Evolutionary conservation across 73 alveolate species (phyloP), one percentile per base, ranked within the genome.

Genomic region (Blepharisma stoltei): DNA sequence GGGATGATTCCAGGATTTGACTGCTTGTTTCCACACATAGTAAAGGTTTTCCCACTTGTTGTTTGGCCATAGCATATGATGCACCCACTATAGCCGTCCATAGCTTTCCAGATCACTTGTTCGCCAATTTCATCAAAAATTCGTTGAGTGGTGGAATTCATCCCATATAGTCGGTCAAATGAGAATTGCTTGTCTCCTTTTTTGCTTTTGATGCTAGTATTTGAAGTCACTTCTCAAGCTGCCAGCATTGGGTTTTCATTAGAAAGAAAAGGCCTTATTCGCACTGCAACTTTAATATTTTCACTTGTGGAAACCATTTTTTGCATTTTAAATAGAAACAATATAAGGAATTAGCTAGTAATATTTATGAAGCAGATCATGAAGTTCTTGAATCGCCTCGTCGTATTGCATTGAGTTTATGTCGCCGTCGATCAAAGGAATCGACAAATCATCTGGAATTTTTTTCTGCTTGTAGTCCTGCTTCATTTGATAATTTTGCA

Each of bases 11-110:
- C 90, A 6, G 90, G 90, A 6, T 11, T 21, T 41, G 71, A 54
- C 21, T 83, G 80, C 60, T 79, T 78, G 27, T 83, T 83, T 1
- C 99, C 99, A 88, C 90, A 95, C 99, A 95, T 95, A 6, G 98
- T 91, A 75, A 45, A 93, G 27, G 99, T 95, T 89, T 95, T 95
- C 8, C 99, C 99, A 85, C 95, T 81, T n/a, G 98, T 98, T 18
- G 99, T 95, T 76, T 95, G 91, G 9, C 99, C 99, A 80, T 95
- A 95, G 41, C 95, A 97, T 67, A 95, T 92, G 1, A 95, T 78
- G 25, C 98, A 93, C 18, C 95, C 94, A 78, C 93, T 95, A 77
- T 88, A 95, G 8, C 99, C 99, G 82, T 94, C 95, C 69, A 92
- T 77, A 14, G 90, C 92, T 21, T 88, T 81, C 37, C 79, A 83